Base-by-base conservation (phyloP, 352 stramenopile genomes). In the Globisporangium irregulare region DNA sequence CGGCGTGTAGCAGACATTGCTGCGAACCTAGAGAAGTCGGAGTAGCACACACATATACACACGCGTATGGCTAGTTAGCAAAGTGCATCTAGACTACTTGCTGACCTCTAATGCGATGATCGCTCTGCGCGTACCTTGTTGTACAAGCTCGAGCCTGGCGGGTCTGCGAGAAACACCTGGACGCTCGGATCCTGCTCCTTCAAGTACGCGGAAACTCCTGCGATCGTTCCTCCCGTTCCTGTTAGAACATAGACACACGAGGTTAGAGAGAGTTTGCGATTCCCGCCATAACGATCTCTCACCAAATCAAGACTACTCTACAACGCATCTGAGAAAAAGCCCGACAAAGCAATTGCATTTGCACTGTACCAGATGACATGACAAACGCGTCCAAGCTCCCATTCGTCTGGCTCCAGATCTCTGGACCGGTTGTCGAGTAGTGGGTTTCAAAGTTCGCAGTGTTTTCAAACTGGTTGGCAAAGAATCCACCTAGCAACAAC, bases 401-500 rank as follows among this genome's bases (percentile, higher is more conserved):
- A n/a, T 89, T 72, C 1, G 94, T 93, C 69, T 99, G 95, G 36
- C 73, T 67, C 87, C 90, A 98, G 70, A 99, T 98, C 83, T 99
- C 98, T 1, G 91, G 97, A 0, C 95, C 98, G 0, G 97, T 99
- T 14, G 85, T 93, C 7, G 76, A 61, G 71, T 98, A 98, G 80
- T 99, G 97, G 14, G 90, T 96, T 6, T 94, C 77, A 25, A 93
- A 97, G 82, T 99, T 99, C 32, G 95, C 87, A 25, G 86, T 81
- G 77, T 99, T 99, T 67, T 99, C 97, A 74, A 99, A 99, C 74
- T 99, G 98, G 73, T 99, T 92, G 43, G 97, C 91, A 75, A 99
- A 99, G 63, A 98, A 95, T 8, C 90, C 96, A 29, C 90, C 89
- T 93, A 60, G 1, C 24, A 59, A 55, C 12, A 29, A 29, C 27